Evolutionary conservation across 371 early-diverging fungal species (phyloP).

Genomic region (Haplosporangium sp.): DNA sequence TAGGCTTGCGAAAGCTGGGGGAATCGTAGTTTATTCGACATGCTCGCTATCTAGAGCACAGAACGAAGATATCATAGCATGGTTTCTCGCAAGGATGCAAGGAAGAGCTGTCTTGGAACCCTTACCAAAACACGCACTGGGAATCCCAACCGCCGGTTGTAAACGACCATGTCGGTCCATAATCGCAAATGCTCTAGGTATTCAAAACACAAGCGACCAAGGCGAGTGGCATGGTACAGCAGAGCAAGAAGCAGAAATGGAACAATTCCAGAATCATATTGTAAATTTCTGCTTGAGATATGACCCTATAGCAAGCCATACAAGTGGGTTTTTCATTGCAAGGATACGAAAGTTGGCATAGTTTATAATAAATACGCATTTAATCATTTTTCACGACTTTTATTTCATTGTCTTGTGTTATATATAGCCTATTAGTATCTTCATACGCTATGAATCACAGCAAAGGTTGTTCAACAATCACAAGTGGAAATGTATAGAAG

Average conservation of each 20-base stretch:
- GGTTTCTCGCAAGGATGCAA: slow-evolving; percentile 75
- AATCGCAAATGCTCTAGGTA: slow-evolving; percentile 26
- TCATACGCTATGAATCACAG: slow-evolving; percentile 4
- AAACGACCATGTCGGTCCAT: slow-evolving; percentile 39
- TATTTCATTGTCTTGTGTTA: not conserved
- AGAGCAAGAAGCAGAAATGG: slow-evolving; percentile 36
- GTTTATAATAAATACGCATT: not conserved
- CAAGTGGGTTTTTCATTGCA: slow-evolving; percentile 85
- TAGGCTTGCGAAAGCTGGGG: slow-evolving; percentile 73
- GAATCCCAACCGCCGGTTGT: slow-evolving; percentile 38
- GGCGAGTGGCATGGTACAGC: slow-evolving; percentile 18
- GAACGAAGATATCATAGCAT: slow-evolving; percentile 85
- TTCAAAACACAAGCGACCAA: slow-evolving; percentile 1
- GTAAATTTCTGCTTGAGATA: slow-evolving; percentile 63
- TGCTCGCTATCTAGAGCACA: slow-evolving; percentile 84
- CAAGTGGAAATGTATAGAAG: not conserved
- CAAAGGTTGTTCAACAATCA: not conserved
- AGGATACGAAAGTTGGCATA: slow-evolving; percentile 66
- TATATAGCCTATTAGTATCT: not conserved
- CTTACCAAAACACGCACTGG: slow-evolving; percentile 41
- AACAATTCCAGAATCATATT: slow-evolving; percentile 30
- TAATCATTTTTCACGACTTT: not conserved
- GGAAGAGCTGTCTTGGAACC: slow-evolving; percentile 45
- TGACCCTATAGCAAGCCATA: slow-evolving; percentile 72
- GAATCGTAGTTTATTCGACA: slow-evolving; percentile 89